Evolutionary conservation across 1,284 basidiomycete species (phyloP).

Genomic region (Bjerkandera adusta): DNA sequence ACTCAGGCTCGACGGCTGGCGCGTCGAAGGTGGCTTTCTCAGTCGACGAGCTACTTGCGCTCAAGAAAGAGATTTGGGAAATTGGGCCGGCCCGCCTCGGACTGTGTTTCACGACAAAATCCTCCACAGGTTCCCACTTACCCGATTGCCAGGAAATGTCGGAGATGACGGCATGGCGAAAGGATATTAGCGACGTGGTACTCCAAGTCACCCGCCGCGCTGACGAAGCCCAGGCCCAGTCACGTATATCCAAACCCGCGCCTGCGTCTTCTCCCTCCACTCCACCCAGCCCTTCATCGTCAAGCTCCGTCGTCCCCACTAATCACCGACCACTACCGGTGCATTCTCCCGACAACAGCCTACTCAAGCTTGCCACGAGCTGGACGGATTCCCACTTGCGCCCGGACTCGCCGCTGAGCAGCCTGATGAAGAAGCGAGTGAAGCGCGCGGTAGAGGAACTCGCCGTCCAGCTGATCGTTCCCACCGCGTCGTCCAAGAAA

Average conservation of each 20-base stretch:
- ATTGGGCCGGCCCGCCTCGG: constrained; percentile 64
- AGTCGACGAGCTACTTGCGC: constrained; percentile 48
- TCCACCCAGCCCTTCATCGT: constrained; percentile 12
- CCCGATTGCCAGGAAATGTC: constrained; percentile 14
- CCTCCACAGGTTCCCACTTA: constrained; percentile 9
- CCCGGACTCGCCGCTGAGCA: constrained; percentile 50
- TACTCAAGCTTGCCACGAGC: constrained; percentile 56
- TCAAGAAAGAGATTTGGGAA: constrained; percentile 78
- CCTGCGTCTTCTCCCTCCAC: constrained; percentile 25
- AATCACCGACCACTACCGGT: constrained; percentile 13
- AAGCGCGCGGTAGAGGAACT: constrained; percentile 62
- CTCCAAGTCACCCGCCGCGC: constrained; percentile 36
- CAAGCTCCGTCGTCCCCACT: constrained; percentile 1
- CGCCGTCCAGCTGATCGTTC: constrained; percentile 54
- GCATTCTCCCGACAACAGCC: constrained; percentile 45
- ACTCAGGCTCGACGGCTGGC: constrained; percentile 30
- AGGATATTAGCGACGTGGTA: constrained; percentile 35
- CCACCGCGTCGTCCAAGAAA: constrained; percentile 24
- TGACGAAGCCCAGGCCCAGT: constrained; percentile 21
- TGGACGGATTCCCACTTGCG: constrained; percentile 66
- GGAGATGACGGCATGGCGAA: constrained; percentile 38
- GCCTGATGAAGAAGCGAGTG: constrained; percentile 59
- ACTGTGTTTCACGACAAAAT: constrained; percentile 42
- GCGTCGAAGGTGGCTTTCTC: constrained; percentile 16
- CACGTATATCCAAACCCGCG: constrained; percentile 5